A percentile compares a stretch with the other conserved stretches of the same genome.
Conservation (phyloP, 2,329 filamentous ascomycete genomes). For the Aspergillus novoparasiticus region DNA sequence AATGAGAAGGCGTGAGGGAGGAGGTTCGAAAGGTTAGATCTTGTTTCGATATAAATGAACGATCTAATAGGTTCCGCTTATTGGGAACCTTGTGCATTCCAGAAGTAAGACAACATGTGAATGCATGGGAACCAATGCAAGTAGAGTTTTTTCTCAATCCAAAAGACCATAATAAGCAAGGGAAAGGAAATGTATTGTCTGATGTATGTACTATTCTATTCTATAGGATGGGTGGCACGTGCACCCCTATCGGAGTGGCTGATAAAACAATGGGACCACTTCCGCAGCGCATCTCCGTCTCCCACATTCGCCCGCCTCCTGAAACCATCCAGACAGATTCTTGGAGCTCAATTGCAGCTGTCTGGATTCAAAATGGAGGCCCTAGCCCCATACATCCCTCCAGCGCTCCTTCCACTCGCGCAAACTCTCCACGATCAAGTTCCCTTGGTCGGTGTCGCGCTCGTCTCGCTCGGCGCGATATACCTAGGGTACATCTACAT, state of each 20-base stretch:
- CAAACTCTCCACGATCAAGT: conserved; percentile 23
- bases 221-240: conserved; percentile 16
- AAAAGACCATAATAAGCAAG: not conserved
- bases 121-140: not conserved
- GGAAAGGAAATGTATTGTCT: not conserved
- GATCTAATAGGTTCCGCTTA: not conserved
- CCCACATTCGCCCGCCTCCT: not conserved
- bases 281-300: not conserved
- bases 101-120: not conserved
- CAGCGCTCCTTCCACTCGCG: conserved; percentile 22
- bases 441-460: conserved; percentile 28
- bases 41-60: not conserved
- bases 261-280: conserved; percentile 24
- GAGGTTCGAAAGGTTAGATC: not conserved
- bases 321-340: conserved; percentile 7
- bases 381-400: conserved; percentile 26
- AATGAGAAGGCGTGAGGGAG: not conserved
- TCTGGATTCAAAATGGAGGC: conserved; percentile 27
- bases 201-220: not conserved
- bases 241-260: conserved; percentile 17
- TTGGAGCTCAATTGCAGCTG: conserved; percentile 20
- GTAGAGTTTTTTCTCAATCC: not conserved
- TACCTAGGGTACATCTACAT: conserved; percentile 38
- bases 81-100: not conserved
- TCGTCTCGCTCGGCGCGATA: conserved; percentile 32